Conservation (phyloP, 2,329 filamentous ascomycete genomes). For the Aspergillus quadricinctus region DNA sequence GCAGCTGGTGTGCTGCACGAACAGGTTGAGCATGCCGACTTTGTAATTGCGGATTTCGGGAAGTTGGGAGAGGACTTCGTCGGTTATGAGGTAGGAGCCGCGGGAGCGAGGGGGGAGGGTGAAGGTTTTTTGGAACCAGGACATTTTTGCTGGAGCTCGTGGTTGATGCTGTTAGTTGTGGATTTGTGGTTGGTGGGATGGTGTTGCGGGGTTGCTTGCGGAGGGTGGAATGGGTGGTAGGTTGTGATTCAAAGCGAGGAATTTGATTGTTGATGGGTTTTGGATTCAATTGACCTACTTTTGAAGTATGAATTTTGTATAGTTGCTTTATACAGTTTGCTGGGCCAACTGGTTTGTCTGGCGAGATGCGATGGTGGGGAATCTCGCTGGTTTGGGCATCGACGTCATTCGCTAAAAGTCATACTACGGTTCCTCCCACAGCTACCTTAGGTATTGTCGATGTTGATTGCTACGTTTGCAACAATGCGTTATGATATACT, state of each 20-base stretch:
- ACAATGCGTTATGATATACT: background rate
- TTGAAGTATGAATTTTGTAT: background rate
- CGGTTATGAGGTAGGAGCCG: conserved; percentile 86
- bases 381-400: conserved; percentile 1
- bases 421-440: background rate
- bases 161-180: background rate
- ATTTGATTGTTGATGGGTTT: background rate
- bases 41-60: conserved; percentile 82
- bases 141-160: conserved; percentile 37
- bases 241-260: background rate
- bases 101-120: conserved; percentile 70
- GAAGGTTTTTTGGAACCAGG: conserved; percentile 83
- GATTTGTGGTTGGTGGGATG: background rate
- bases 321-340: background rate
- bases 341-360: background rate
- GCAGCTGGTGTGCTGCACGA: conserved; percentile 92
- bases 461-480: background rate
- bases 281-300: background rate
- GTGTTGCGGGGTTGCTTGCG: conserved; percentile 4
- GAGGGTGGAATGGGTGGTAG: background rate
- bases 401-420: conserved; percentile 8
- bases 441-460: background rate
- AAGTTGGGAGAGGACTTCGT: conserved; percentile 64
- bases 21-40: conserved; percentile 79
- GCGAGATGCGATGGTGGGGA: background rate